Conservation (phyloP, 108 stramenopile species). For the Chaetoceros tenuissimus region DNA sequence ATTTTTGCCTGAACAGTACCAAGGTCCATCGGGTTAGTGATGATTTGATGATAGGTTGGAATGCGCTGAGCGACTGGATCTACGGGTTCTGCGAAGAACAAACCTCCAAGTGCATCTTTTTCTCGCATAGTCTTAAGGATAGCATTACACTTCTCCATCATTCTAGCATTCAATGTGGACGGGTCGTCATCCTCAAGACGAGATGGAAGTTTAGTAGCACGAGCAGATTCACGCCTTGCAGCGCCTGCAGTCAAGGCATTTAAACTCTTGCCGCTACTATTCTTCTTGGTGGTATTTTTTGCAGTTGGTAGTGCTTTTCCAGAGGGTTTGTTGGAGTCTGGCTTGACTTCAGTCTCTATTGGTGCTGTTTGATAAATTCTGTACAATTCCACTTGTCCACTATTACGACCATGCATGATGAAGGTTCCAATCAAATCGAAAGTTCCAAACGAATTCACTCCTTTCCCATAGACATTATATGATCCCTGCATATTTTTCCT, state of each 20-base stretch:
- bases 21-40: slow-evolving; percentile 93
- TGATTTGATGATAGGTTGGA: slow-evolving; percentile 87
- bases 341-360: slow-evolving; percentile 2
- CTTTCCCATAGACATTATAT: slow-evolving; percentile 75
- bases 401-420: slow-evolving; percentile 48
- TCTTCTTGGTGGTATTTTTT: slow-evolving; percentile 12
- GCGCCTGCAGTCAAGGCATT: slow-evolving; percentile 12
- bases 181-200: slow-evolving; percentile 81
- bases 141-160: slow-evolving; percentile 62
- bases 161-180: slow-evolving; percentile 41
- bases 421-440: slow-evolving; percentile 60
- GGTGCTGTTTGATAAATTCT: slow-evolving; percentile 40
- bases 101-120: slow-evolving; percentile 48
- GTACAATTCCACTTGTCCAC: slow-evolving; percentile 73
- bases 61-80: slow-evolving; percentile 89
- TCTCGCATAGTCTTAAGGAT: slow-evolving; percentile 52
- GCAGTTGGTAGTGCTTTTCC: slow-evolving; percentile 32
- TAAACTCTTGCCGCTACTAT: slow-evolving; percentile 19
- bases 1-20: slow-evolving; percentile 77
- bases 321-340: slow-evolving; percentile 5
- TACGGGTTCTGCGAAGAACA: slow-evolving; percentile 81
- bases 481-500: slow-evolving; percentile 58
- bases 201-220: slow-evolving; percentile 54
- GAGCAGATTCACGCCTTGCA: slow-evolving; percentile 57
- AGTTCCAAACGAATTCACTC: slow-evolving; percentile 61